Base-by-base conservation (phyloP, 2,329 filamentous ascomycete genomes). In the Exophiala bonariae region DNA sequence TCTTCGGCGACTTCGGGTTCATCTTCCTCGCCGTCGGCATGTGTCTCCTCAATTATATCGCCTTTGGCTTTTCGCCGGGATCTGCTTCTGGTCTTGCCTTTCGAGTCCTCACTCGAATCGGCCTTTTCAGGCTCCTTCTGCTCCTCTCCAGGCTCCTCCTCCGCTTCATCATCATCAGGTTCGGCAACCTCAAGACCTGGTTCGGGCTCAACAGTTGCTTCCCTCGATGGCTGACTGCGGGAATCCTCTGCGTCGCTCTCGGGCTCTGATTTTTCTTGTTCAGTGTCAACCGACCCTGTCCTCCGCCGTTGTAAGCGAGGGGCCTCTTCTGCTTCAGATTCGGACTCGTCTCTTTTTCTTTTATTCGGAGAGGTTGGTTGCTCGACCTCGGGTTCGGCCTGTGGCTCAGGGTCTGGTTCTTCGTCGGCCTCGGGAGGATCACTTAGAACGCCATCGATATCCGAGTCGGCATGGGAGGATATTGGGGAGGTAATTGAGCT, bases 101-200 rank as follows among this genome's bases (percentile, higher is more conserved):
- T 75, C 33, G 60, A 60, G 17, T 71, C 67, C 38, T 70, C 91
- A 33, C 80, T 80, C 61, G 83, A 93, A 62, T 83, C 83, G 61
- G 86, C 81, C 55, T 87, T 63, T 6, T 67, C 66, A 35, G 65
- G 63, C 40, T 69, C 67, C 33, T 61, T 63, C 16, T 65, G 63
- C 40, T 61, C 60, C 30, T 61, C 58, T 44, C 66, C 62, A 33
- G 64, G 67, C 33, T 65, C 57, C 23, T 71, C 69, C 18, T 75
- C 75, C 44, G 79, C 74, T 31, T 76, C 78, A 47, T 81, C 79
- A 32, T 68, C 68, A 16, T 63, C 70, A 8, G 71, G 53, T 44
- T 43, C 62, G 45, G 44, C 57, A 50, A 34, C 59, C 59, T 35
- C 41, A 3, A 52, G 56, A 40, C 56, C 60, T 37, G 60, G 61